phyloP scores from a whole-genome alignment of 2,329 filamentous ascomycete genomes.

The Zymoseptoria brevis region DNA sequence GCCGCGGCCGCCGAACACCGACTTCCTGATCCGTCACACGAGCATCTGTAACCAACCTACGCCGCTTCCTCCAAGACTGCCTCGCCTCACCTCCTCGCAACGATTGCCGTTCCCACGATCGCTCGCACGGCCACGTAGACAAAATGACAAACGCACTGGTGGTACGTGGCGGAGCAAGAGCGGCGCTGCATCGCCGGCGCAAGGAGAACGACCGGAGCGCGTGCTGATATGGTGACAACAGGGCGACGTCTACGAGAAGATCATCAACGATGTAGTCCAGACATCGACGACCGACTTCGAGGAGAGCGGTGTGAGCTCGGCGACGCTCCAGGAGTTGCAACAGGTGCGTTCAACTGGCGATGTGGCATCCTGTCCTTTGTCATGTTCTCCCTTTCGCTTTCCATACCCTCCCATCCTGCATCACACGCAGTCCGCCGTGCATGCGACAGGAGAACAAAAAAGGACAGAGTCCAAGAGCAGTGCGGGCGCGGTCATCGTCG shows the following conservation, averaged over 20 bases:
- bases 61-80: background rate
- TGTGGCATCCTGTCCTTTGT: background rate
- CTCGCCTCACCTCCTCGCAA: background rate
- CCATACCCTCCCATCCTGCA: background rate
- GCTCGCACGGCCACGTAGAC: background rate
- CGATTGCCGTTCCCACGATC: conserved; percentile 3
- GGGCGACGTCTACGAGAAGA: conserved; percentile 79
- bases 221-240: conserved; percentile 26
- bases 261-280: conserved; percentile 63
- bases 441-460: background rate
- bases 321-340: conserved; percentile 77
- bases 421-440: background rate
- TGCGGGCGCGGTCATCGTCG: conserved; percentile 2
- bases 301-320: conserved; percentile 84
- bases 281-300: conserved; percentile 87
- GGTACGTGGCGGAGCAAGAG: conserved; percentile 12
- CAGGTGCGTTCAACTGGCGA: conserved; percentile 52
- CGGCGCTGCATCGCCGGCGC: background rate
- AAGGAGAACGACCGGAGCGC: background rate
- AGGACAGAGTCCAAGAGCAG: background rate
- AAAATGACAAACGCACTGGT: conserved; percentile 25
- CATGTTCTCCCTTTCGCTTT: background rate
- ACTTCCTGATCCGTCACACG: background rate
- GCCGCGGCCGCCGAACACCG: conserved; percentile 2
- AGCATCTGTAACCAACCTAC: background rate